A percentile compares a stretch with the other conserved stretches of the same genome.
phyloP scores from a whole-genome alignment of 1,284 basidiomycete genomes.

The Apiotrichum akiyoshidainum region DNA sequence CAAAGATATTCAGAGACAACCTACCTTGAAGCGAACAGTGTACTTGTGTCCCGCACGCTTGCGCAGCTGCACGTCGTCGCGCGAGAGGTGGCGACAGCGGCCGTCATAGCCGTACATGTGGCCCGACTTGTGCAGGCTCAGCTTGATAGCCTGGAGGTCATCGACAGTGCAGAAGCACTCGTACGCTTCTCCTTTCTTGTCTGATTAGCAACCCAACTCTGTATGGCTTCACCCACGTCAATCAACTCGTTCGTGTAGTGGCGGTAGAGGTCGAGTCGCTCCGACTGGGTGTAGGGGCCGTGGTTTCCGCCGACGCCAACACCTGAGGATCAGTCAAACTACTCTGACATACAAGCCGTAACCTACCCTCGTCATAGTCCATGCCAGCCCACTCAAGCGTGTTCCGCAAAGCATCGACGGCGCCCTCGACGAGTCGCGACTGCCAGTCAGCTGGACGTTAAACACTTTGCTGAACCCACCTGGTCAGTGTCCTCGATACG shows the following conservation, averaged over 20 bases:
- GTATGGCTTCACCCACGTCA: conserved; percentile 55
- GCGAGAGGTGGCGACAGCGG: conserved; percentile 73
- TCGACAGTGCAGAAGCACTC: conserved; percentile 86
- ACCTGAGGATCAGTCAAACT: conserved; percentile 51
- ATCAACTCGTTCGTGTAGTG: conserved; percentile 70
- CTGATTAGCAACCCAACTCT: background rate
- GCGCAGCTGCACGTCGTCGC: conserved; percentile 74
- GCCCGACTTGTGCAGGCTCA: conserved; percentile 65
- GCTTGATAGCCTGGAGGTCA: conserved; percentile 63
- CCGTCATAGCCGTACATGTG: conserved; percentile 79
- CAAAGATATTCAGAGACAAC: conserved; percentile 28
- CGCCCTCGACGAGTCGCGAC: conserved; percentile 75
- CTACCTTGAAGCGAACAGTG: conserved; percentile 81
- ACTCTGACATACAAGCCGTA: no score
- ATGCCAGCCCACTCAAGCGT: conserved; percentile 90
- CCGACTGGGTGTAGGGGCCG: conserved; percentile 84
- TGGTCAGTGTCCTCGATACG: conserved; percentile 94
- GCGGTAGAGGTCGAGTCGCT: conserved; percentile 80
- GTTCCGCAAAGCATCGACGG: conserved; percentile 72
- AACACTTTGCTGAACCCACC: conserved; percentile 53
- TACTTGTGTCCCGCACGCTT: conserved; percentile 71
- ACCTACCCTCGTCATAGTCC: conserved; percentile 67
- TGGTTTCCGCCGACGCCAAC: conserved; percentile 70
- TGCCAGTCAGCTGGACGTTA: conserved; percentile 45
- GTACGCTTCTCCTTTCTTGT: conserved; percentile 82